Conservation (phyloP, 768 basidiomycete species). For the Gautieria morchelliformis region DNA sequence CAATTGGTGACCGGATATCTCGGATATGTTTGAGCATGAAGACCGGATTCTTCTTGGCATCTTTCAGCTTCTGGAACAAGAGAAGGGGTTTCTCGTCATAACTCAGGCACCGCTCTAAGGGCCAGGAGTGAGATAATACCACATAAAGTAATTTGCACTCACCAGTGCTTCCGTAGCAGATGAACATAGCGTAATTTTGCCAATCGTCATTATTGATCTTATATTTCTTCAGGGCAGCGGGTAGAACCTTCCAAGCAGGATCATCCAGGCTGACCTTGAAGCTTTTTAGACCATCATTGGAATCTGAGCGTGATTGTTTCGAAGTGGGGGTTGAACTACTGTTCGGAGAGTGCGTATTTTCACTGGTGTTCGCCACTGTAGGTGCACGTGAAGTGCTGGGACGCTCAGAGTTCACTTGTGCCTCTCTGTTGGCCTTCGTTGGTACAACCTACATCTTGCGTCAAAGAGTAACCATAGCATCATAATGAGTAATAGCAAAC, state of each 20-base stretch:
- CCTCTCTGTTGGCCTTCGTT: not conserved
- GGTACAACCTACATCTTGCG: not conserved
- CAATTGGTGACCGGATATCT: slow-evolving; percentile 95
- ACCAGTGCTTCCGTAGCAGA: slow-evolving; percentile 93
- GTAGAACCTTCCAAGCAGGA: slow-evolving; percentile 97
- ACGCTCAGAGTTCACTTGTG: not conserved
- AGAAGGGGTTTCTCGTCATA: slow-evolving; percentile 97
- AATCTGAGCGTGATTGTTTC: not conserved
- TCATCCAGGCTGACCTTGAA: slow-evolving; percentile 98
- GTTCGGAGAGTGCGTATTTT: not conserved
- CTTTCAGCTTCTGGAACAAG: slow-evolving; percentile 95
- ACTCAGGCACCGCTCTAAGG: slow-evolving; percentile 84
- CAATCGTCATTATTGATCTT: slow-evolving; percentile 98
- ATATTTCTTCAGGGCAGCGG: slow-evolving; percentile 97
- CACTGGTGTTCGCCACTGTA: slow-evolving; percentile 17
- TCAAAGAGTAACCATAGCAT: not conserved
- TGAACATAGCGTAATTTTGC: slow-evolving; percentile 99
- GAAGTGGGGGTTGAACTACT: slow-evolving; percentile 6
- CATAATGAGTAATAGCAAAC: not conserved
- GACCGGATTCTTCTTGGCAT: slow-evolving; percentile 94
- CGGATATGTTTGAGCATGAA: slow-evolving; percentile 98
- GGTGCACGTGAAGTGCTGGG: slow-evolving; percentile 12
- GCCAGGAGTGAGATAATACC: slow-evolving; percentile 30
- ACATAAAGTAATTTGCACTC: slow-evolving; percentile 17
- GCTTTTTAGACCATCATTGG: slow-evolving; percentile 63